Evolutionary conservation across 306 rosid genomes (phyloP).

Genomic region (Quercus aquifolioides): DNA sequence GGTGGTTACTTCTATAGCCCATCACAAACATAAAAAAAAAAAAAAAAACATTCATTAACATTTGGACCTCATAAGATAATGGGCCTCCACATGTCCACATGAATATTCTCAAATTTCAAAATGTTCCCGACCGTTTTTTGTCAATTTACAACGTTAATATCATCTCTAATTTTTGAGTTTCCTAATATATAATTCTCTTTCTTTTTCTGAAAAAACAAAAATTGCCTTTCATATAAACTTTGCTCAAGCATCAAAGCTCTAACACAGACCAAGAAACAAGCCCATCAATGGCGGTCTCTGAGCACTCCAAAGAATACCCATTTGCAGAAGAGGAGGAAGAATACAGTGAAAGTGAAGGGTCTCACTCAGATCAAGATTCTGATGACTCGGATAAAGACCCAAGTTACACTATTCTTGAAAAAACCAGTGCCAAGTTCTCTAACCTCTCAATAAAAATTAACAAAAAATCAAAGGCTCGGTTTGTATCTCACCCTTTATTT

Average conservation of each 20-base stretch:
- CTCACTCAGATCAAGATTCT: conserved; percentile 26
- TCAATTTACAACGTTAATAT: too few species aligned
- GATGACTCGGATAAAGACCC: conserved; percentile 48
- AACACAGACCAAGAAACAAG: background rate
- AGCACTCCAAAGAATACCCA: background rate
- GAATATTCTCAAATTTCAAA: too few species aligned
- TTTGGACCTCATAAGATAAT: too few species aligned
- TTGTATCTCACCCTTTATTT: background rate
- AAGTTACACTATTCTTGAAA: conserved; percentile 34
- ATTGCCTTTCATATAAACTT: background rate
- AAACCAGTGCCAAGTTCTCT: conserved; percentile 40
- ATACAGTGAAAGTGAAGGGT: conserved; percentile 35
- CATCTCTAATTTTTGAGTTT: too few species aligned
- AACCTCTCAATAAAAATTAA: conserved; percentile 44
- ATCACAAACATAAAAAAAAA: too few species aligned
- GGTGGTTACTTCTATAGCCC: too few species aligned
- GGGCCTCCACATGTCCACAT: too few species aligned
- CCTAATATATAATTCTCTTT: too few species aligned
- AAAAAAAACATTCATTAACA: too few species aligned
- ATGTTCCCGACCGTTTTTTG: too few species aligned
- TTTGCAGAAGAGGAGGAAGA: background rate
- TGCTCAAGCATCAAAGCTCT: background rate
- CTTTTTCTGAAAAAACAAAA: too few species aligned
- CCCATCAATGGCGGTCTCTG: conserved; percentile 41
- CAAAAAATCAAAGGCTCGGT: conserved; percentile 41